Evolutionary conservation across 176 grass and related monocot species (phyloP), one percentile per base, ranked within the genome.

Genomic region (Tillandsia fasciculata): DNA sequence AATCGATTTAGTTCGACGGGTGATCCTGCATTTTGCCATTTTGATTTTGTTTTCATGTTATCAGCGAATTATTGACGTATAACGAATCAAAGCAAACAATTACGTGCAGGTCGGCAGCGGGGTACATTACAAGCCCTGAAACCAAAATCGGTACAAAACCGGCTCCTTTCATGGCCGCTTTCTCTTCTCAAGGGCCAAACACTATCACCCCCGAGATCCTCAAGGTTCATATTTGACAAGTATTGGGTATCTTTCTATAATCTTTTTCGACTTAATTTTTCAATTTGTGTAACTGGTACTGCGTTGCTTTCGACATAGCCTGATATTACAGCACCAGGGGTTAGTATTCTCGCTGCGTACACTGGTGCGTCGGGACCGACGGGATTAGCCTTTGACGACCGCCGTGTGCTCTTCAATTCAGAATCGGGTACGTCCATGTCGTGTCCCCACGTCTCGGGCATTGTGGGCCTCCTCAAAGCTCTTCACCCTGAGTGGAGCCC

Each of bases 381-480:
- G 0, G 82, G 83, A 8, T 72, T 92, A 23, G 20, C 76, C 76
- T 92, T 92, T 48, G 93, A 97, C 70, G 65, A 68, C 13, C 84
- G 94, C 72, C 89, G 86, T 20, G 83, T 93, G 20, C 84, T 80
- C 65, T 99, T 93, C 79, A 99, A 93, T 83, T 72, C 89, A 0
- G 89, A 93, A 78, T 99, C 92, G 2, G 94, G 94, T 52, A 99
- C 94, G 33, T 99, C 89, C 65, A 99, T 99, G 89, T 90, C 94
- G 3, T 99, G 94, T 69, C 89, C 89, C 6, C 94, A 99, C 78
- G 66, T 99, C 63, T 79, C 84, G 13, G 94, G 94, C 72, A 17
- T 97, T 64, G 89, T 82, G 15, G 92, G 76, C 48, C 86, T 96
- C 68, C 83, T 91, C 74, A 96, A 87, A 78, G 80, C 83, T 17